Conservation (phyloP, 768 basidiomycete species). For the Tubosaeta brunneosetosa region DNA sequence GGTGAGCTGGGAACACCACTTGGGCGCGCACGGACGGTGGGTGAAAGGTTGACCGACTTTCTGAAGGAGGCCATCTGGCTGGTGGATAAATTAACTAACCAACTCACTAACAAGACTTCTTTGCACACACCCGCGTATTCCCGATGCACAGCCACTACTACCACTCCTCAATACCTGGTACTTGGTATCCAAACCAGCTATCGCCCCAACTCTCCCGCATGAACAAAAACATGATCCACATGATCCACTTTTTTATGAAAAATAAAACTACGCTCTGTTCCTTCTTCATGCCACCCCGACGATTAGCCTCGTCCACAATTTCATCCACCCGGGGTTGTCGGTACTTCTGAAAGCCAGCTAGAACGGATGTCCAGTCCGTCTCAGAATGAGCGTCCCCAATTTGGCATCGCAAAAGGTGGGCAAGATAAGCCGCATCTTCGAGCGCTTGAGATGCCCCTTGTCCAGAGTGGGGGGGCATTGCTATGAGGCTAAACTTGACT, state of each 20-base stretch:
- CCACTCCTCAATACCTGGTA: constrained; percentile 26
- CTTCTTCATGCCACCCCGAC: constrained; percentile 22
- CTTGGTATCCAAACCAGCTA: constrained; percentile 27
- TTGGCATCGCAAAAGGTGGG: constrained; percentile 21
- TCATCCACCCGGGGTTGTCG: constrained; percentile 23
- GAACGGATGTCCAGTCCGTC: constrained; percentile 11
- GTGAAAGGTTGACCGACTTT: constrained; percentile 78
- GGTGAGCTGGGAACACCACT: constrained; percentile 77
- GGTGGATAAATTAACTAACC: background rate
- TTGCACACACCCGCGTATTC: constrained; percentile 21
- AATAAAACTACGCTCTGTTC: constrained; percentile 15
- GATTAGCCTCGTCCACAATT: constrained; percentile 27
- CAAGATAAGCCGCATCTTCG: constrained; percentile 29
- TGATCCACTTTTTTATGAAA: constrained; percentile 23
- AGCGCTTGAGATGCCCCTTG: constrained; percentile 31
- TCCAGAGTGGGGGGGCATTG: constrained; percentile 31
- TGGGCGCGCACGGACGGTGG: constrained; percentile 74
- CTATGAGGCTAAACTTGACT: constrained; percentile 6
- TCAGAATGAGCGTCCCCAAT: constrained; percentile 2
- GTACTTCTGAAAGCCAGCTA: constrained; percentile 22
- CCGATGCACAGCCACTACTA: constrained; percentile 37
- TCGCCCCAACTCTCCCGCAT: constrained; percentile 27
- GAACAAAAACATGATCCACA: constrained; percentile 20
- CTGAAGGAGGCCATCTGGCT: constrained; percentile 61
- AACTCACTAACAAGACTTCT: background rate